Evolutionary conservation across 2,329 filamentous ascomycete genomes (phyloP), one percentile per base, ranked within the genome.

Genomic region (Orbilia javanica): DNA sequence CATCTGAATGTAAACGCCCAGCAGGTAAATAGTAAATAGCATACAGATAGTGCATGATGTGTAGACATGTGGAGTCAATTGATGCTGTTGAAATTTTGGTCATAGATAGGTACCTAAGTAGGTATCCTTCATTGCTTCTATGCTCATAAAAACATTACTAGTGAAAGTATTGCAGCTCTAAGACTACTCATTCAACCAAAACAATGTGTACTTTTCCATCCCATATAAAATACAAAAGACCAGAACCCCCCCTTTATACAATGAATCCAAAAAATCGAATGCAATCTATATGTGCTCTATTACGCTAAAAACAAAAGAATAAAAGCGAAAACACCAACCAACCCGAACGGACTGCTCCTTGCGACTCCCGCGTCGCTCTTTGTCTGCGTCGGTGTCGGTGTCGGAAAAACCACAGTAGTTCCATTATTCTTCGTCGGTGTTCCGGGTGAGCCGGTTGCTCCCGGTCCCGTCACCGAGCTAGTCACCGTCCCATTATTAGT

Each of bases 351-450:
- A 11, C 65, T 70, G 31, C 46, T 34, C 6, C 25, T 48, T 18
- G 64, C n/a, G 2, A 10, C 34, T 3, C 29, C 31, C 2, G 50
- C 74, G 3, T 27, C 50, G 34, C 42, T 72, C 34, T 67, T 53
- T 13, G 74, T 78, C 31, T 70, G 34, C 2, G 65, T 65, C 11
- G 74, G 67, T 8, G 42, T 31, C 13, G 73, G 73, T 4, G 39
- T 72, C 4, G 67, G 73, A 15, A 77, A 67, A 3, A 29, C 52
- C 10, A 60, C 34, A 20, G 74, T 39, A 6, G 55, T 72, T 18
- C 29, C 62, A 29, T 71, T 78, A 39, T 27, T 42, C 10, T 7
- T 50, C 5, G 57, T 52, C 7, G 65, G 57, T 3, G 57, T 62
- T 4, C 39, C 50, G 10, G 50, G n/a, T 1, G 8, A 27, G 18